Conservation (phyloP, 2,329 filamentous ascomycete species). For the Colletotrichum phormii region DNA sequence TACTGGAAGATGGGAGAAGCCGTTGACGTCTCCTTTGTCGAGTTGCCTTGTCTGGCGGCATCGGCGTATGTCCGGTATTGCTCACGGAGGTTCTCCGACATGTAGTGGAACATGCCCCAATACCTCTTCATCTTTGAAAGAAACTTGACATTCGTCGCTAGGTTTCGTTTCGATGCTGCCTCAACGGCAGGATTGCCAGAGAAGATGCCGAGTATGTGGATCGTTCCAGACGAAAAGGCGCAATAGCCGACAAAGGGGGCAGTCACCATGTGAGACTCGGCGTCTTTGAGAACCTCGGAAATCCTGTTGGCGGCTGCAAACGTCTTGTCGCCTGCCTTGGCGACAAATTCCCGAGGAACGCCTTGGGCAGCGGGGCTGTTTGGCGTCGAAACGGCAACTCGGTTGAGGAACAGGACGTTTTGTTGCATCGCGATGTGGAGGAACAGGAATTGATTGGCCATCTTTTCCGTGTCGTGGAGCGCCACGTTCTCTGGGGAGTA, state of each 20-base stretch:
- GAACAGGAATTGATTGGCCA: conserved; percentile 92
- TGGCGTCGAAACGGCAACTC: conserved; percentile 82
- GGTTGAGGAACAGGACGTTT: conserved; percentile 88
- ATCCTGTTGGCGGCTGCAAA: conserved; percentile 89
- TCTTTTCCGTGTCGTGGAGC: conserved; percentile 84
- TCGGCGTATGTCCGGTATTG: conserved; percentile 89
- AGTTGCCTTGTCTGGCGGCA: conserved; percentile 76
- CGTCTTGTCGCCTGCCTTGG: conserved; percentile 79
- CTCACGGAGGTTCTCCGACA: conserved; percentile 91
- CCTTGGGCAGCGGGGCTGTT: conserved; percentile 74
- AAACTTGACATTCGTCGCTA: conserved; percentile 90
- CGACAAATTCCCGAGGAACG: conserved; percentile 82
- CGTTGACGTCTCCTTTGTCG: conserved; percentile 57
- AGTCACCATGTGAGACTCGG: conserved; percentile 82
- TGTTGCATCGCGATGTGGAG: conserved; percentile 92
- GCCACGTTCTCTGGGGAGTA: conserved; percentile 87
- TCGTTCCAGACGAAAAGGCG: conserved; percentile 90
- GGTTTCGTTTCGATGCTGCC: conserved; percentile 81
- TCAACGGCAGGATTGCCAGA: conserved; percentile 84
- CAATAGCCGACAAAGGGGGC: conserved; percentile 96
- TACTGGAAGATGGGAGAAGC: conserved; percentile 86
- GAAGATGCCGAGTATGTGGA: conserved; percentile 94
- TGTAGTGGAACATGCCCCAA: conserved; percentile 99
- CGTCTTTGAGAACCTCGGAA: conserved; percentile 84
- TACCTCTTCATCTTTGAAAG: conserved; percentile 95